Evolutionary conservation across 2,329 filamentous ascomycete genomes (phyloP).

Genomic region (Aspergillus novoparasiticus): DNA sequence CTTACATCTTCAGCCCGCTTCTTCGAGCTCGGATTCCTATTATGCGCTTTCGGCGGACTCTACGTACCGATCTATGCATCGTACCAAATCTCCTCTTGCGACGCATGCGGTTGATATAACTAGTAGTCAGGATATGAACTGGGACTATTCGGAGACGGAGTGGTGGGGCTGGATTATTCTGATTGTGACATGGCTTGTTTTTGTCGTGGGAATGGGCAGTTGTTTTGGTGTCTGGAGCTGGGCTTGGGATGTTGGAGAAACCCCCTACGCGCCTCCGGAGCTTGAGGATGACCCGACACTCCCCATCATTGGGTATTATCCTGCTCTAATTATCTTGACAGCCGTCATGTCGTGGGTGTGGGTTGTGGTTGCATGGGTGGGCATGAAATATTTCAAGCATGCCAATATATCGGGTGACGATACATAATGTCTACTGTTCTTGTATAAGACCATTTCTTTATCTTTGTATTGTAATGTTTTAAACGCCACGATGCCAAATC

Average conservation of each 20-base stretch:
- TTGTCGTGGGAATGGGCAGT: slow-evolving; percentile 94
- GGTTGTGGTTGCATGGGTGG: slow-evolving; percentile 96
- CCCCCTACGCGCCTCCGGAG: slow-evolving; percentile 91
- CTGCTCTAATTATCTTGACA: slow-evolving; percentile 87
- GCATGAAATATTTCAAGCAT: slow-evolving; percentile 99
- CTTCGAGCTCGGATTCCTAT: slow-evolving; percentile 66
- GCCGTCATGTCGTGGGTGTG: slow-evolving; percentile 98
- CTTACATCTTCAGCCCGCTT: slow-evolving; percentile 42
- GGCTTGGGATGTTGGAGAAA: slow-evolving; percentile 98
- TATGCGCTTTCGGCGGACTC: slow-evolving; percentile 51
- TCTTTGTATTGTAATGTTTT: background rate
- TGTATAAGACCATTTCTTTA: background rate
- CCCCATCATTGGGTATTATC: slow-evolving; percentile 96
- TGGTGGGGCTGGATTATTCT: slow-evolving; percentile 98
- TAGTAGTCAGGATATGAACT: slow-evolving; percentile 52
- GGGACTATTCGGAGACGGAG: slow-evolving; percentile 93
- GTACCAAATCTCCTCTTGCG: slow-evolving; percentile 42
- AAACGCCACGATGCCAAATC: background rate
- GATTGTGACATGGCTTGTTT: slow-evolving; percentile 89
- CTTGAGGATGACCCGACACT: slow-evolving; percentile 92
- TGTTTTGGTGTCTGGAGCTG: slow-evolving; percentile 95
- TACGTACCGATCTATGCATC: slow-evolving; percentile 32
- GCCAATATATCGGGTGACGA: slow-evolving; percentile 79
- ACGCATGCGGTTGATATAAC: slow-evolving; percentile 36
- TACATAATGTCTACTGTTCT: slow-evolving; percentile 27